A percentile compares a stretch with the other conserved stretches of the same genome.
These are phyloP conservation scores for Komagataella pastoris DNA, from an alignment of 805 yeast species.

Conservation along the genomic window DNA sequence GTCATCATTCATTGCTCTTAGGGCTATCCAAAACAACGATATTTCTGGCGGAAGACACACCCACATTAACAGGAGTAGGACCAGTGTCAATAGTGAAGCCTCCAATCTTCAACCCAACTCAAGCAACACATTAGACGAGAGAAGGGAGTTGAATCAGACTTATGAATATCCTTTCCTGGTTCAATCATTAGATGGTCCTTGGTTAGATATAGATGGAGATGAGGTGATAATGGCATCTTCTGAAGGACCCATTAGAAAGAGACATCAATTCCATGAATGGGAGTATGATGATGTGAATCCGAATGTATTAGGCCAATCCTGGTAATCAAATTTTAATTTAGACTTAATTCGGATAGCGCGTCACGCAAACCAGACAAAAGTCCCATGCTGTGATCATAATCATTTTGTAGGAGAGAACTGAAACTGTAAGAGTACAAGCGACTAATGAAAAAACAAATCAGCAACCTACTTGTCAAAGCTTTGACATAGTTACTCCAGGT, in stretches of 20 bases:
- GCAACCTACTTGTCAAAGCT: constrained; percentile 9
- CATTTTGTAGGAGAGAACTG: neutral
- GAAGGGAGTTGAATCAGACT: constrained; percentile 55
- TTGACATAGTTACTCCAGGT: constrained; percentile 11
- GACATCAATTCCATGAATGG: constrained; percentile 13
- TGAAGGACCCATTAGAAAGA: constrained; percentile 18
- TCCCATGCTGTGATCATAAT: neutral
- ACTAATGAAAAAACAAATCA: constrained; percentile 2
- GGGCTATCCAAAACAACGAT: constrained; percentile 52
- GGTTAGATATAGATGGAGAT: constrained; percentile 56
- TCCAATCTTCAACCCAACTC: neutral
- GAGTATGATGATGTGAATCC: constrained; percentile 1
- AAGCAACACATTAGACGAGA: constrained; percentile 48
- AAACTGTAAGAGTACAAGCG: neutral
- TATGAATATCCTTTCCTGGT: constrained; percentile 71
- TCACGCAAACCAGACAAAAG: neutral
- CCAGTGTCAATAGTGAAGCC: neutral
- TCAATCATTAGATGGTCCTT: constrained; percentile 70
- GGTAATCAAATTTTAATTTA: neutral
- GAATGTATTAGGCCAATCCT: neutral
- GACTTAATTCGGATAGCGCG: neutral
- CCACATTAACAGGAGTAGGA: neutral
- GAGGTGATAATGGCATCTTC: constrained; percentile 34
- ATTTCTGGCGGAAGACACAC: neutral
- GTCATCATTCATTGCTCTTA: constrained; percentile 72